Evolutionary conservation across 305 asterid genomes (phyloP), one percentile per base, ranked within the genome.

Genomic region (Fraxinus ornus): DNA sequence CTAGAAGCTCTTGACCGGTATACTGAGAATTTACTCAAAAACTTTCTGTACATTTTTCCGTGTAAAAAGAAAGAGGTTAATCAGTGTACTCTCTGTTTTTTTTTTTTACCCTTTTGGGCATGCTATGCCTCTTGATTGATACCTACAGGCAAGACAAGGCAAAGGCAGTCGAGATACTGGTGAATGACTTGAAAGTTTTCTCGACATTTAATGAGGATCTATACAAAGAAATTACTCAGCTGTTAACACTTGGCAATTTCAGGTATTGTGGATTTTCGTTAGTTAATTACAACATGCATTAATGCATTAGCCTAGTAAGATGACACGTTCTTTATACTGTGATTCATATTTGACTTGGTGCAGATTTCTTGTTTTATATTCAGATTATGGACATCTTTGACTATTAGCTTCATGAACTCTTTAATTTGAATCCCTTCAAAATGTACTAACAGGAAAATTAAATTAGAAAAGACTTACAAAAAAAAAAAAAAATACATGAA

Each of bases 1-100:
- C 97, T 93, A 76, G 97, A 93, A 89, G 97, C 97, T 84, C 95
- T 93, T 82, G 97, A 93, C 85, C 70, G 90, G 97, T 93, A 90
- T 77, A 80, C 77, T 49, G 77, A 37, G 73, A 77, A 26, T 79
- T 79, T 79, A 72, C n/a, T 5, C 37, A 5, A 10, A 66, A 60
- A 55, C 26, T 19, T 70, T 84, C 73, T 74, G n/a, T 73, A 62
- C 70, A 44, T 78, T 83, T 52, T 71, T 24, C 52, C 30, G n/a
- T n/a, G 66, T 33, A 15, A 32, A 70, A 64, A 21, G 22, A 28
- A 22, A 13, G 74, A 28, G 70, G 7, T 77, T 33, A 39, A n/a
- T 21, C 78, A 62, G 44, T 55, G 55, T n/a, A 44, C 71, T 39
- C 37, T 19, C 75, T 7, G 19, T 39, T 74, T 78, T 57, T 3